Conservation (phyloP, 23 red algal species). For the Gracilariopsis chorda region DNA sequence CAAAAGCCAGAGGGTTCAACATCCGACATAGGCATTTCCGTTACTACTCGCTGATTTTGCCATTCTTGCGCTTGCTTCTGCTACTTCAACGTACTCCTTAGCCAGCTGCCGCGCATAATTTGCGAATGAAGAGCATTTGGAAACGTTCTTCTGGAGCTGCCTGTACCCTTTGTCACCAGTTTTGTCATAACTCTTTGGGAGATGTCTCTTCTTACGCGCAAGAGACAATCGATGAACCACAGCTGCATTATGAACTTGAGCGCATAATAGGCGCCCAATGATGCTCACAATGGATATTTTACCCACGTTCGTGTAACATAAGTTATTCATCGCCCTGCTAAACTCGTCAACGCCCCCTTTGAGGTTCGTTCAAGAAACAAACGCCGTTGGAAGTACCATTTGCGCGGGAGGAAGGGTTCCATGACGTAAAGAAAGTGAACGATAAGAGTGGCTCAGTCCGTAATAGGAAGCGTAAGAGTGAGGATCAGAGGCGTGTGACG, state of each 20-base stretch:
- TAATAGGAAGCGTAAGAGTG: not conserved
- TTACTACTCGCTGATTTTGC: not conserved
- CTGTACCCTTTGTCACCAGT: not conserved
- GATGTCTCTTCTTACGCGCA: not conserved
- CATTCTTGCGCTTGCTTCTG: not conserved
- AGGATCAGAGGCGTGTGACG: not conserved
- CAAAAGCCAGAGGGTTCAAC: not conserved
- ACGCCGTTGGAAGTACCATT: not conserved
- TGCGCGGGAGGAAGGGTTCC: not conserved
- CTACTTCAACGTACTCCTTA: not conserved
- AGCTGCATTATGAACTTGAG: not conserved
- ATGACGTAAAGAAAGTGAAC: not conserved
- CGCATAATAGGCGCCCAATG: not conserved
- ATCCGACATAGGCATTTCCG: too few relatives aligned
- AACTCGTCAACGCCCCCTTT: constrained; percentile 23
- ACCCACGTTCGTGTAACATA: not conserved
- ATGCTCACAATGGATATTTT: not conserved
- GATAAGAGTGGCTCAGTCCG: not conserved
- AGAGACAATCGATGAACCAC: not conserved
- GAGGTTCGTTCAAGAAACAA: not conserved
- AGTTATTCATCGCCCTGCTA: not conserved
- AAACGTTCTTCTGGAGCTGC: not conserved
- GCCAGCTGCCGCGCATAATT: constrained; percentile 22
- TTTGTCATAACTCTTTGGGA: not conserved
- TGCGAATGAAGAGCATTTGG: not conserved